Conservation (phyloP, 257 asterid genomes). For the Henckelia pumila region DNA sequence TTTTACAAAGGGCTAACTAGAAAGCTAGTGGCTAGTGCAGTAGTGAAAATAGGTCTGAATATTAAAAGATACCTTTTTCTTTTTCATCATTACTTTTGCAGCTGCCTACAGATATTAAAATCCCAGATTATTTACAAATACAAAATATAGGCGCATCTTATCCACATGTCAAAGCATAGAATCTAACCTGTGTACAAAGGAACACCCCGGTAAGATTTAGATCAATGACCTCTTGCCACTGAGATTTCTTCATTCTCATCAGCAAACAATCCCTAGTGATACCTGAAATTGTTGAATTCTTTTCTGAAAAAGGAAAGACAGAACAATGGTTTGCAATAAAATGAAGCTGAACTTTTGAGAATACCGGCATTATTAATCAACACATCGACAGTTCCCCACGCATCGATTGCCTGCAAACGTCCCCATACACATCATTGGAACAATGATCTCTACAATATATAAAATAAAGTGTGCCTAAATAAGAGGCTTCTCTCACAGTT, state of each 20-base stretch:
- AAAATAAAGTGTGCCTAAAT: slow-evolving; percentile 16
- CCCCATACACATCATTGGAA: slow-evolving; percentile 31
- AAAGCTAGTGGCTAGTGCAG: neutral
- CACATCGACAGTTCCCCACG: slow-evolving; percentile 93
- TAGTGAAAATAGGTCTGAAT: no score
- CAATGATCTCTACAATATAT: slow-evolving; percentile 14
- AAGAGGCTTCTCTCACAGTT: slow-evolving; percentile 49
- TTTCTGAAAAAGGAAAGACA: neutral
- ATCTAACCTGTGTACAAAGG: slow-evolving; percentile 83
- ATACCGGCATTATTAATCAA: slow-evolving; percentile 90
- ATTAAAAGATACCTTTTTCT: slow-evolving; percentile 66
- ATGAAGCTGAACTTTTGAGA: slow-evolving; percentile 21
- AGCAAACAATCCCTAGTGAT: slow-evolving; percentile 90
- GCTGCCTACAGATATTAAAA: slow-evolving; percentile 70
- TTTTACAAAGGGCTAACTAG: neutral
- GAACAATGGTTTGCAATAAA: slow-evolving; percentile 14
- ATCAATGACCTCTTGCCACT: slow-evolving; percentile 97
- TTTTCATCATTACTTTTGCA: slow-evolving; percentile 93
- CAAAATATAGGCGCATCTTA: neutral
- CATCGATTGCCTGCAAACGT: slow-evolving; percentile 73
- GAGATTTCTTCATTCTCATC: slow-evolving; percentile 91
- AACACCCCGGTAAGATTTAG: slow-evolving; percentile 92
- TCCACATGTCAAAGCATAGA: slow-evolving; percentile 12
- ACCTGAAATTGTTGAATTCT: slow-evolving; percentile 44
- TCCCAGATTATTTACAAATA: slow-evolving; percentile 26